Conservation (phyloP, 2,329 filamentous ascomycete species). For the Cladosporium austrohemisphaericum region DNA sequence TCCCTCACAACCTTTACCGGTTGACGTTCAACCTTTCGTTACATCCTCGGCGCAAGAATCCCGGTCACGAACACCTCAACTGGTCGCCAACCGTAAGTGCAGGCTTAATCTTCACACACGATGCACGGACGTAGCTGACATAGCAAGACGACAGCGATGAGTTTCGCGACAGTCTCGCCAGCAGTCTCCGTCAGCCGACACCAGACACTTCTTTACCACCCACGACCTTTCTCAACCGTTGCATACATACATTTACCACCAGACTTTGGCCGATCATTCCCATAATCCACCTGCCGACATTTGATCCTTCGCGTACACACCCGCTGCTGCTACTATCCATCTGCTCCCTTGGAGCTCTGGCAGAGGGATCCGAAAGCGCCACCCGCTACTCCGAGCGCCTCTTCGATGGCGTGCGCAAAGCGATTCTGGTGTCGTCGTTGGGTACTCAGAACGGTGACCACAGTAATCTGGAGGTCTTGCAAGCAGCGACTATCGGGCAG, state of each 20-base stretch:
- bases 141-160: neutral
- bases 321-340: constrained; percentile 15
- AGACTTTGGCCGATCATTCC: constrained; percentile 13
- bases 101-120: no score
- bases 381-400: constrained; percentile 9
- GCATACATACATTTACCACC: constrained; percentile 15
- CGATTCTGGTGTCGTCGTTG: constrained; percentile 7
- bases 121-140: no score
- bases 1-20: neutral
- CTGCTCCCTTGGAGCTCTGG: constrained; percentile 15
- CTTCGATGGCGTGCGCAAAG: constrained; percentile 14
- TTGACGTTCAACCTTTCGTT: neutral
- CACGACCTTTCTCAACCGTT: constrained; percentile 13
- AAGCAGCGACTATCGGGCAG: constrained; percentile 15
- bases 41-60: neutral
- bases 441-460: neutral
- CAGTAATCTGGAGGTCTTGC: neutral
- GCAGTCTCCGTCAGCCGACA: constrained; percentile 10
- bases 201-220: constrained; percentile 9
- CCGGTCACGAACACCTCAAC: no score
- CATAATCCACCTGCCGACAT: constrained; percentile 14
- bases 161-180: constrained; percentile 12
- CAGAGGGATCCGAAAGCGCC: constrained; percentile 7
- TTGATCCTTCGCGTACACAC: constrained; percentile 12
- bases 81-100: no score